Evolutionary conservation across 768 basidiomycete genomes (phyloP), one percentile per base, ranked within the genome.

Genomic region (Boletus patriciae): DNA sequence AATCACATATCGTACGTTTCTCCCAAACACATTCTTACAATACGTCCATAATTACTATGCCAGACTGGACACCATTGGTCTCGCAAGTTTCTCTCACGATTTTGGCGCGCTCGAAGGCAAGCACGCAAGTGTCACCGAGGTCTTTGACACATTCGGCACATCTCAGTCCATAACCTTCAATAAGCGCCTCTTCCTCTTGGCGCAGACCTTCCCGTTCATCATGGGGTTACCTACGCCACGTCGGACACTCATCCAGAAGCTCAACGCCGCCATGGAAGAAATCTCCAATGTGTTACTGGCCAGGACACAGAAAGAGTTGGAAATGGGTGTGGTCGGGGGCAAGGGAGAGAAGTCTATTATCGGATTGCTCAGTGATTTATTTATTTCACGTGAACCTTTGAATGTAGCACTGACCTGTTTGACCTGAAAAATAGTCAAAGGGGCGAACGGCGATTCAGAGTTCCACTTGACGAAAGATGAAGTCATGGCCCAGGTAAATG

Each of bases 31-130:
- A 0, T 13, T 8, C 19, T 34, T 16, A 15, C 1, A 1, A 44
- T 3, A 27, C 8, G 19, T 10, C 3, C 31, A 18, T 50, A 3
- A 25, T 16, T 10, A 12, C 3, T 7, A 18, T 36, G 18, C 1
- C n/a, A 84, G 83, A 12, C 70, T 86, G 5, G 85, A 86, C 61
- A 77, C 74, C 1, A 74, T 86, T 49, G 83, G 84, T 15, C 80
- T 85, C 34, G 82, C 81, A 8, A 82, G 83, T 0, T 86, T 85
- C 54, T 79, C 80, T 6, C 79, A 85, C 60, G 73, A 83, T 62
- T 86, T 86, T 58, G 77, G 77, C 15, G 67, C 80, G 0, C 72
- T 85, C 6, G 76, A 80, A 15, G 83, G 83, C 6, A 75, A 79
- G 52, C 66, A 65, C 29, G 72, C 79, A 4, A 59, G 71, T 3